Base-by-base conservation (phyloP, 495 filamentous ascomycete genomes). In the Aspergillus ostianus region DNA sequence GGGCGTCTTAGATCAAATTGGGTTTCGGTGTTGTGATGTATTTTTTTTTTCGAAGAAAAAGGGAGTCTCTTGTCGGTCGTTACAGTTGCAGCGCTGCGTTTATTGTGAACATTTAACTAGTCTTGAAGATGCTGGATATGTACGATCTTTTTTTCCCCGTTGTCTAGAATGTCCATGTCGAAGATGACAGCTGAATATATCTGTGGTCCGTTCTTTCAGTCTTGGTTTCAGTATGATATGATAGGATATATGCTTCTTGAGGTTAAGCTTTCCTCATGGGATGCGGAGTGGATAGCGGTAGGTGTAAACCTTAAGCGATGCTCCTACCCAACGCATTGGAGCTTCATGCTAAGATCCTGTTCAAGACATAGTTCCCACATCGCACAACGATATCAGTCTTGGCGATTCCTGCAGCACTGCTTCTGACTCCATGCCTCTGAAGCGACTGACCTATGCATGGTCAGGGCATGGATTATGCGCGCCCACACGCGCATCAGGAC, bases 1-100 rank as follows among this genome's bases (percentile, higher is more conserved):
- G 58, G 59, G 61, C 49, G 61, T 67, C 61, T 52, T 52, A 23
- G 18, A 36, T 32, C 48, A 74, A 65, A 60, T 66, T 63, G 70
- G 64, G 63, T 69, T 73, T 67, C 47, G 67, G 68, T 68, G 69
- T 69, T 70, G 56, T 50, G 26, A 47, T 58, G 26, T 23, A 29
- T 27, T 52, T 20, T 15, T 17, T 8, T 30, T 36, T 23, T 15
- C 7, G 36, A 41, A 41, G 29, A 32, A 49, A 55, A 44, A 48
- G 45, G 54, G 45, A 30, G 47, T 57, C 17, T 57, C 17, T 52
- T 47, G 50, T 29, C 59, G 20, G 30, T 65, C 59, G 53, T 62
- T 65, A 59, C 59, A 41, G 46, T 41, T 55, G 17, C 21, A 10
- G 2, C 10, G 9, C 47, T 54, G 18, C 56, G 46, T 53, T 57